Conservation (phyloP, 106 monocot genomes). For the Platanthera guangdongensis region DNA sequence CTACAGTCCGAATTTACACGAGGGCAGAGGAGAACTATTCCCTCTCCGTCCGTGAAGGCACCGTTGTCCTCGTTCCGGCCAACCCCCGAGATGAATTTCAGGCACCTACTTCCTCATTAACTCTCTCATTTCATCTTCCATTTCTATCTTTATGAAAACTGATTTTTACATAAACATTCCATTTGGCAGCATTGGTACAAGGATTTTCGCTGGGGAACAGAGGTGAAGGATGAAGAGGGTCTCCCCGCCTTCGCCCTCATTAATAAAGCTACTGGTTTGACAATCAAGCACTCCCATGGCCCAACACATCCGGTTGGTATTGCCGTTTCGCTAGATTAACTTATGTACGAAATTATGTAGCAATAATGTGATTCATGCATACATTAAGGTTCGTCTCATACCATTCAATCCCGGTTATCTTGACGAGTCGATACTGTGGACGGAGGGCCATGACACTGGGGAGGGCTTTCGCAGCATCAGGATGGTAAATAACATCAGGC, state of each 20-base stretch:
- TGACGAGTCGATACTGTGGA: slow-evolving; percentile 44
- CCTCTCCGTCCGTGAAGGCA: slow-evolving; percentile 42
- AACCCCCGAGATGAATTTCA: slow-evolving; percentile 40
- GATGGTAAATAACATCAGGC: slow-evolving; percentile 48
- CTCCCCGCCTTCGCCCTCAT: slow-evolving; percentile 59
- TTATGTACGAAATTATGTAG: no score
- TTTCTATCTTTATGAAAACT: not conserved
- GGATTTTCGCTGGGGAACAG: slow-evolving; percentile 44
- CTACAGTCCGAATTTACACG: slow-evolving; percentile 33
- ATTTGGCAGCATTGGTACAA: slow-evolving; percentile 78
- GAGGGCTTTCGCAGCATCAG: slow-evolving; percentile 38
- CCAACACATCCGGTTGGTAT: slow-evolving; percentile 34
- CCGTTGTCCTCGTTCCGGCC: slow-evolving; percentile 38
- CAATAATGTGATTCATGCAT: not conserved
- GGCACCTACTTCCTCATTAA: slow-evolving; percentile 5
- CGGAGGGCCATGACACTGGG: slow-evolving; percentile 34
- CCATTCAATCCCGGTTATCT: slow-evolving; percentile 36
- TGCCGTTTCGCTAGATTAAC: not conserved
- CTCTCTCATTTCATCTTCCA: not conserved
- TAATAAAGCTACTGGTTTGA: slow-evolving; percentile 54
- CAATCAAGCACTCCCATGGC: slow-evolving; percentile 65
- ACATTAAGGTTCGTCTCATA: slow-evolving; percentile 23
- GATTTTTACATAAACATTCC: not conserved
- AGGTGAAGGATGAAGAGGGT: slow-evolving; percentile 74
- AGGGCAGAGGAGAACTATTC: slow-evolving; percentile 43